Evolutionary conservation across 2,329 filamentous ascomycete genomes (phyloP).

Genomic region (Ilyonectria mors-panacis): DNA sequence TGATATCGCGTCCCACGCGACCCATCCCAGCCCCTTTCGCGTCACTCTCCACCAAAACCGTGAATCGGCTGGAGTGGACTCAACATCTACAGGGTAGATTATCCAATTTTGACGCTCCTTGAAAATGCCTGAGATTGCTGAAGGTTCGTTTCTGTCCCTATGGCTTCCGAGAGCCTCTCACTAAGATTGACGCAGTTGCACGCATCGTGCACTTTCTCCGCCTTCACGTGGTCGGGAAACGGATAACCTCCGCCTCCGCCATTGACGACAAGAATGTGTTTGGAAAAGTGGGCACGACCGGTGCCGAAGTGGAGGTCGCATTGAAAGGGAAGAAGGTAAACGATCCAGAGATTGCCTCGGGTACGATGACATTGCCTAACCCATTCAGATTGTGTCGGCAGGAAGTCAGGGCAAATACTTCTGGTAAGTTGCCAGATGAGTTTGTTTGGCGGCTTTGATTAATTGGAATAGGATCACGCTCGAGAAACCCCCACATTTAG

Average conservation of each 20-base stretch:
- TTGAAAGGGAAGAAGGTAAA: slow-evolving; percentile 79
- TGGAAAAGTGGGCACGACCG: slow-evolving; percentile 89
- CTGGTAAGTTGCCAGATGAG: slow-evolving; percentile 67
- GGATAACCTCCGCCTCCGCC: slow-evolving; percentile 77
- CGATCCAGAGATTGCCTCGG: background rate
- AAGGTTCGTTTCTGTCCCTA: slow-evolving; percentile 59
- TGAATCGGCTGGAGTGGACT: background rate
- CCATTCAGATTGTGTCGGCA: slow-evolving; percentile 68
- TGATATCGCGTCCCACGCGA: slow-evolving; percentile 41
- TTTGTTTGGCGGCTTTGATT: background rate
- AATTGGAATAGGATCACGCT: slow-evolving; percentile 62
- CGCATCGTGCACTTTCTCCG: slow-evolving; percentile 89
- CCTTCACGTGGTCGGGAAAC: slow-evolving; percentile 87
- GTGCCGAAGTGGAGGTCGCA: slow-evolving; percentile 79
- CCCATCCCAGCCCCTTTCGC: slow-evolving; percentile 4
- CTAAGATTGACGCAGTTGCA: slow-evolving; percentile 70
- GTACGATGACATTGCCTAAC: slow-evolving; percentile 9
- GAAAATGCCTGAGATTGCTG: slow-evolving; percentile 75
- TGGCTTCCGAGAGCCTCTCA: slow-evolving; percentile 1
- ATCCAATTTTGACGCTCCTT: slow-evolving; percentile 7
- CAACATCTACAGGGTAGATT: background rate
- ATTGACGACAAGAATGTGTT: slow-evolving; percentile 89
- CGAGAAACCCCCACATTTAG: slow-evolving; percentile 84
- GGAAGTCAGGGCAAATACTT: slow-evolving; percentile 98
- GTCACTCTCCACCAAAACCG: slow-evolving; percentile 3